phyloP scores from a whole-genome alignment of 768 basidiomycete species.

The Astraeus odoratus region DNA sequence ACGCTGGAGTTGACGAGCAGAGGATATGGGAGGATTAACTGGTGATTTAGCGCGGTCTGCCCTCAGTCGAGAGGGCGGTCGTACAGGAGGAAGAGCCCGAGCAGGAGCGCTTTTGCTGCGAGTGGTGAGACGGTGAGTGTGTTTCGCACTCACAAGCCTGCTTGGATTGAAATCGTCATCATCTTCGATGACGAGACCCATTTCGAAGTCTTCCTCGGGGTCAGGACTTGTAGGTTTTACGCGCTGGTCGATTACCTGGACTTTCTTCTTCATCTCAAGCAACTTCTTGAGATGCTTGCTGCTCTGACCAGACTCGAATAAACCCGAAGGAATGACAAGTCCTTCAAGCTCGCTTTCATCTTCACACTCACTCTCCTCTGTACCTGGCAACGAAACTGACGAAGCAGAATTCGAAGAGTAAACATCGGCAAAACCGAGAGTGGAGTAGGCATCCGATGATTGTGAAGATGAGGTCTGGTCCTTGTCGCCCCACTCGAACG shows the following conservation, averaged over 20 bases:
- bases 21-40: conserved; percentile 60
- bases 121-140: conserved; percentile 36
- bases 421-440: conserved; percentile 66
- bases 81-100: conserved; percentile 38
- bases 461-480: conserved; percentile 78
- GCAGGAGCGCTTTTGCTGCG: conserved; percentile 60
- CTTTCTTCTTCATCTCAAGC: conserved; percentile 48
- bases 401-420: conserved; percentile 69
- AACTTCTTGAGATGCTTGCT: conserved; percentile 43
- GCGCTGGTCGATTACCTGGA: conserved; percentile 47
- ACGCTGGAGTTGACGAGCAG: conserved; percentile 60
- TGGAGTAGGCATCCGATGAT: conserved; percentile 83
- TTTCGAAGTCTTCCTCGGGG: conserved; percentile 81
- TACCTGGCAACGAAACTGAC: conserved; percentile 56
- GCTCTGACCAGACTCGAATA: conserved; percentile 69
- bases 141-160: conserved; percentile 48
- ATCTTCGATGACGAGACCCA: conserved; percentile 76
- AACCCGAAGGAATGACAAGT: conserved; percentile 64
- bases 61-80: conserved; percentile 60
- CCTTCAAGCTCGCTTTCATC: conserved; percentile 77
- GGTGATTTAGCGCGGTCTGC: conserved; percentile 69
- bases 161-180: conserved; percentile 80
- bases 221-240: conserved; percentile 52
- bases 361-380: conserved; percentile 63
- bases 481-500: conserved; percentile 81